These are phyloP conservation scores for Saprolegnia parasitica DNA, from an alignment of 352 stramenopile species.

Conservation along the genomic window DNA sequence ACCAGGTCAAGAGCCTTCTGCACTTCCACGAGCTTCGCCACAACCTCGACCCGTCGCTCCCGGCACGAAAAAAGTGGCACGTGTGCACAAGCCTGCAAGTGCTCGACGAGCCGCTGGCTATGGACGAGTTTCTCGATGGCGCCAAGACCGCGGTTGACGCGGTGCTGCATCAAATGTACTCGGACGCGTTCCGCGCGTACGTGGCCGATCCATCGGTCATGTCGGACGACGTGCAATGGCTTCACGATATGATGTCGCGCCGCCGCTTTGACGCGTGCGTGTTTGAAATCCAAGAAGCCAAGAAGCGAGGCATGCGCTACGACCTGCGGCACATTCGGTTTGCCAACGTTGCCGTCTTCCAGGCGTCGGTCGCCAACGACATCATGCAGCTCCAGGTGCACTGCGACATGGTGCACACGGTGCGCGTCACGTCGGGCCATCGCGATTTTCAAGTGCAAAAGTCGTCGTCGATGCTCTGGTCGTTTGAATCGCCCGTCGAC, in stretches of 20 bases:
- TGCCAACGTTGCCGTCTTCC: background rate
- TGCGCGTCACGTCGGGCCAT: constrained; percentile 8
- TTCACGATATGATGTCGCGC: background rate
- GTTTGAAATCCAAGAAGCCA: constrained; percentile 21
- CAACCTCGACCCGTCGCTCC: background rate
- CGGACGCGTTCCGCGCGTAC: constrained; percentile 19
- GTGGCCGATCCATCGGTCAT: background rate
- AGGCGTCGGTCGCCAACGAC: background rate
- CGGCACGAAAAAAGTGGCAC: background rate
- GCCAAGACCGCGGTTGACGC: constrained; percentile 4
- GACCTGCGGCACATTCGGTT: constrained; percentile 17
- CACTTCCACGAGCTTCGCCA: background rate
- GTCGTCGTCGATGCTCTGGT: constrained; percentile 19
- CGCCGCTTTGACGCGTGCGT: constrained; percentile 13
- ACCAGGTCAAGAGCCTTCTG: background rate
- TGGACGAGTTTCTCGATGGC: constrained; percentile 19
- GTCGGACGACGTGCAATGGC: constrained; percentile 1
- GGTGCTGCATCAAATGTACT: constrained; percentile 18
- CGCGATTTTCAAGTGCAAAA: constrained; percentile 14
- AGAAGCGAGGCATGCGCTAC: constrained; percentile 24
- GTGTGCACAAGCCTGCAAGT: constrained; percentile 12
- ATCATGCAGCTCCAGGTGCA: constrained; percentile 6
- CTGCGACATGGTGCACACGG: constrained; percentile 17
- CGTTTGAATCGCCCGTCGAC: background rate
- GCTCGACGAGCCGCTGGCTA: constrained; percentile 9